Evolutionary conservation across 768 basidiomycete species (phyloP).

Genomic region (Auricularia heimuer): DNA sequence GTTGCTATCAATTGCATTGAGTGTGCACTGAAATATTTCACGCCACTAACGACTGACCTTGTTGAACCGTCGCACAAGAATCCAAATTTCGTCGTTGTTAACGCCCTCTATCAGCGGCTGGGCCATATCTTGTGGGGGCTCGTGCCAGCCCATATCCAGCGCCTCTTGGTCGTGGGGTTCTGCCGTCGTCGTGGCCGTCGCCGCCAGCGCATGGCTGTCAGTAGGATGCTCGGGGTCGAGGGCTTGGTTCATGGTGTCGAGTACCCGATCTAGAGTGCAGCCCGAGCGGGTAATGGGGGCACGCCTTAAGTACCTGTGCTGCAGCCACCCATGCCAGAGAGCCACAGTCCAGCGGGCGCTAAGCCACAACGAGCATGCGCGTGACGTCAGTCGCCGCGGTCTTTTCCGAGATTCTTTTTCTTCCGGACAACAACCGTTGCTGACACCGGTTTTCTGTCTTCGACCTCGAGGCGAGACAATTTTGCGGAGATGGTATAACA

Average conservation of each 20-base stretch:
- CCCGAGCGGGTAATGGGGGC: too few species aligned
- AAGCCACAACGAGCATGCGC: too few species aligned
- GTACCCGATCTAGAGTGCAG: background rate
- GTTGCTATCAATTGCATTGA: slow-evolving; percentile 20
- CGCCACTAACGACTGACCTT: slow-evolving; percentile 18
- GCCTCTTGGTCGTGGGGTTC: background rate
- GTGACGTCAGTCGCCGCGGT: too few species aligned
- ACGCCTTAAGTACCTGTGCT: too few species aligned
- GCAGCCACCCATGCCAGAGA: too few species aligned
- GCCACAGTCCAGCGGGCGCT: too few species aligned
- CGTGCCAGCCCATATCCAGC: slow-evolving; percentile 6
- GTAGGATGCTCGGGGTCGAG: background rate
- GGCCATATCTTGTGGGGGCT: slow-evolving; percentile 13
- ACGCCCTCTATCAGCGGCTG: slow-evolving; percentile 24
- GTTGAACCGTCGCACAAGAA: slow-evolving; percentile 31
- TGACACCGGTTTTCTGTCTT: too few species aligned
- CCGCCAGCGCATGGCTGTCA: background rate
- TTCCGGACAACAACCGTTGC: too few species aligned
- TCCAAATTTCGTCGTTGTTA: slow-evolving; percentile 31
- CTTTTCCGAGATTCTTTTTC: too few species aligned
- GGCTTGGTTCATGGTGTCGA: background rate
- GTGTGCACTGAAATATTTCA: slow-evolving; percentile 2
- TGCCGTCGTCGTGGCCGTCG: background rate
- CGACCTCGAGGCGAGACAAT: too few species aligned
- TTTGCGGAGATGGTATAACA: too few species aligned